A percentile compares a stretch with the other conserved stretches of the same genome.
Conservation (phyloP, 2,329 filamentous ascomycete genomes). For the Botrytis fragariae region DNA sequence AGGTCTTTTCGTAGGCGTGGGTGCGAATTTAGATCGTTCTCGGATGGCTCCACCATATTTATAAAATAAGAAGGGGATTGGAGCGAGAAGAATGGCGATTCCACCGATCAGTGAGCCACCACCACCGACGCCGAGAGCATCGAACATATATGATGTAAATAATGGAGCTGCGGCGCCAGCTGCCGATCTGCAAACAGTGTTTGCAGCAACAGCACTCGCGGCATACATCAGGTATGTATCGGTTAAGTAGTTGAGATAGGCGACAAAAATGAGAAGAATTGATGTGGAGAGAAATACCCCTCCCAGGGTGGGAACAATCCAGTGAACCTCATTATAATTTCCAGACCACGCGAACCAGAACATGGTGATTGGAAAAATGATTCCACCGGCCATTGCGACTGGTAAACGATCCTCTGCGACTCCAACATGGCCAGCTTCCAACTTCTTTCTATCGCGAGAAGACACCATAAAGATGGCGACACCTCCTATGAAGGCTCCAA, state of each 20-base stretch:
- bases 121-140: slow-evolving; percentile 50
- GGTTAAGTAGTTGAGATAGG: slow-evolving; percentile 55
- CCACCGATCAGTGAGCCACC: slow-evolving; percentile 49
- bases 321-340: slow-evolving; percentile 47
- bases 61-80: slow-evolving; percentile 37
- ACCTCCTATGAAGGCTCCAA: slow-evolving; percentile 43
- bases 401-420: slow-evolving; percentile 50
- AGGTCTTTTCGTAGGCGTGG: slow-evolving; percentile 22
- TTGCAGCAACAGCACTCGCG: slow-evolving; percentile 57
- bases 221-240: slow-evolving; percentile 45
- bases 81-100: slow-evolving; percentile 44
- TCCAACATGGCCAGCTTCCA: slow-evolving; percentile 32
- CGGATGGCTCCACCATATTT: slow-evolving; percentile 35
- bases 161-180: slow-evolving; percentile 65
- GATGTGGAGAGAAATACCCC: slow-evolving; percentile 44
- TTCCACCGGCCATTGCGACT: slow-evolving; percentile 53
- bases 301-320: slow-evolving; percentile 47
- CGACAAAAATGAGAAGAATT: slow-evolving; percentile 50
- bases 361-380: slow-evolving; percentile 51
- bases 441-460: slow-evolving; percentile 39
- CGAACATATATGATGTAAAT: slow-evolving; percentile 50
- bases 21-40: slow-evolving; percentile 36
- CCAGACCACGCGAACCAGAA: slow-evolving; percentile 53
- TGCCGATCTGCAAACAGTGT: slow-evolving; percentile 57
- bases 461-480: slow-evolving; percentile 47